phyloP scores from a whole-genome alignment of 345 rosid species.

The Isatis tinctoria region DNA sequence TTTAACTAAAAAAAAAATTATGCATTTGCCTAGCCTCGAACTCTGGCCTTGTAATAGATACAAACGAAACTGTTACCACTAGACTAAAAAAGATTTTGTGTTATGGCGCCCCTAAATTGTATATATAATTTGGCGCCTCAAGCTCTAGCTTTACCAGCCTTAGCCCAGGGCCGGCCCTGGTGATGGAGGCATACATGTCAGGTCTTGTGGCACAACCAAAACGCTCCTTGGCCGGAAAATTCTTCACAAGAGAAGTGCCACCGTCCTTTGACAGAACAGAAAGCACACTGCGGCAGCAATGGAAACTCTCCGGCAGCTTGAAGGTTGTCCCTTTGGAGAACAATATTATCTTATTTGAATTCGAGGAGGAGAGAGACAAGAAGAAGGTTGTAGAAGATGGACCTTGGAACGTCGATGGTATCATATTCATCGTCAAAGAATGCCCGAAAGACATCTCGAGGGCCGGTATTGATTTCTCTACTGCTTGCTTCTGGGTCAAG shows the following conservation, averaged over 20 bases:
- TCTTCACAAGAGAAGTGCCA: background rate
- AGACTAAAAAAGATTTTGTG: too few relatives aligned
- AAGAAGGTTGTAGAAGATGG: background rate
- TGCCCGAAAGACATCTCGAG: background rate
- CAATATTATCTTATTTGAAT: background rate
- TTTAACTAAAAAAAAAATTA: too few relatives aligned
- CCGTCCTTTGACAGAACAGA: background rate
- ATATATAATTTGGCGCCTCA: too few relatives aligned
- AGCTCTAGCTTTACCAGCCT: too few relatives aligned
- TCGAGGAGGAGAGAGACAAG: background rate
- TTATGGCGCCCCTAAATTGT: too few relatives aligned
- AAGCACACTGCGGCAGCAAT: background rate
- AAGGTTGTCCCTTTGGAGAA: background rate
- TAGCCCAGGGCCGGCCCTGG: too few relatives aligned
- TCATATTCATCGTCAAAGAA: background rate
- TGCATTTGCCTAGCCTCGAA: too few relatives aligned
- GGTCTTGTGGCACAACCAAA: background rate
- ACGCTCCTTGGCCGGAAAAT: background rate
- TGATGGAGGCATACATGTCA: too few relatives aligned
- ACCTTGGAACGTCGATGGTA: background rate
- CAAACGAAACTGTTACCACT: too few relatives aligned
- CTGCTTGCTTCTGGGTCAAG: background rate
- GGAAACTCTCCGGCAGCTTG: background rate
- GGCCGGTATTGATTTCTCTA: background rate
- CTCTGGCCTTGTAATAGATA: too few relatives aligned